A percentile compares a stretch with the other conserved stretches of the same genome.
phyloP scores from a whole-genome alignment of 768 basidiomycete species.

The Tephrocybe sp. region DNA sequence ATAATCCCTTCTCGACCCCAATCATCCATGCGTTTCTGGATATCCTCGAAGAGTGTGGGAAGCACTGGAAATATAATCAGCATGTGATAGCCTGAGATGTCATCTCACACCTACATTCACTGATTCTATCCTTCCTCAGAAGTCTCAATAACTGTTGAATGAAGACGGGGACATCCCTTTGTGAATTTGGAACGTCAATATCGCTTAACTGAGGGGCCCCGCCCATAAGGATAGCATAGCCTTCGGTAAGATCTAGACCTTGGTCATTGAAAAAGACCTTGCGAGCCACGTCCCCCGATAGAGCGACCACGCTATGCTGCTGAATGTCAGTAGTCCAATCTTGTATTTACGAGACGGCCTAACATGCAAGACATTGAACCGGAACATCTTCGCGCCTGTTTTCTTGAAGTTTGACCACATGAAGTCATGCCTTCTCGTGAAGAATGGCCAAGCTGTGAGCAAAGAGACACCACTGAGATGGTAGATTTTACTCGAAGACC shows the following conservation, averaged over 20 bases:
- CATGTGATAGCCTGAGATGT: too few species aligned
- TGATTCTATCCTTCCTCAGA: constrained; percentile 12
- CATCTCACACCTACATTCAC: constrained; percentile 1
- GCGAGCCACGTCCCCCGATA: constrained; percentile 22
- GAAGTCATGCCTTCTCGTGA: constrained; percentile 30
- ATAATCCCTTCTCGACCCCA: constrained; percentile 19
- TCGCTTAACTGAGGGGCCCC: constrained; percentile 18
- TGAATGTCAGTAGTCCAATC: not conserved
- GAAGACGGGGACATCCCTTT: constrained; percentile 1
- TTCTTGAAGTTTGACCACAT: constrained; percentile 24
- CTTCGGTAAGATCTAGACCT: constrained; percentile 19
- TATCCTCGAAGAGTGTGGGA: constrained; percentile 18
- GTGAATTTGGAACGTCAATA: constrained; percentile 13
- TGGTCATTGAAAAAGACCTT: constrained; percentile 24
- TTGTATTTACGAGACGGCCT: constrained; percentile 1
- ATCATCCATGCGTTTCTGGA: constrained; percentile 9
- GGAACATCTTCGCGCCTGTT: constrained; percentile 23
- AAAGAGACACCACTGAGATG: constrained; percentile 27
- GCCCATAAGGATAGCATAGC: constrained; percentile 23
- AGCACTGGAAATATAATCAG: constrained; percentile 8
- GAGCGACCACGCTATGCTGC: constrained; percentile 22
- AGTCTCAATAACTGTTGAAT: constrained; percentile 6
- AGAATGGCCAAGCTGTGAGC: constrained; percentile 30
- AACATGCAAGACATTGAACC: constrained; percentile 29
- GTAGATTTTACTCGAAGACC: constrained; percentile 4